Evolutionary conservation across 768 basidiomycete species (phyloP), one percentile per base, ranked within the genome.

Genomic region (Hygrophoropsis aurantiaca): DNA sequence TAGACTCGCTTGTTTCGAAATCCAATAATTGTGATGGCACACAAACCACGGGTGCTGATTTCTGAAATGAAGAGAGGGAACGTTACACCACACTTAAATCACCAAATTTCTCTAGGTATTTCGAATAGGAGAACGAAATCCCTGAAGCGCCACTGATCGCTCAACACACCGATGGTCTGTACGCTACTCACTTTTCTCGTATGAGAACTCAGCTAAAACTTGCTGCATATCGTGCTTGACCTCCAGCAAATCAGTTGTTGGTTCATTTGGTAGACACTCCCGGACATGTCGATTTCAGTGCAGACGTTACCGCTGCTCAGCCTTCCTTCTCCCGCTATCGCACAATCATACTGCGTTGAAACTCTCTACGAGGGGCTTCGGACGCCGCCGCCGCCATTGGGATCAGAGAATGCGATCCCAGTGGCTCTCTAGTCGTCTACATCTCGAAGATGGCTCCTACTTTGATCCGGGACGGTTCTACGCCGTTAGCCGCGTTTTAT

Each of bases 371-470:
- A 97, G 69, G 94, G 94, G 67, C 94, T 93, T 62, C 94, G 90
- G 93, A 97, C 74, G 94, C 95, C 66, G 94, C 95, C 75, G 92
- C 89, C 53, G 94, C 94, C 59, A 89, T 95, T 59, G 90, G 82
- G 74, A 93, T 97, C 78, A 83, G 94, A 40, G 91, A 95, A 69
- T 97, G 94, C 66, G 89, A 97, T 74, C 85, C 94, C 69, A 84
- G 83, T 41, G 93, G 85, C 47, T 93, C 93, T 52, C 84, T 97
- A 54, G 92, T 94, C 64, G 80, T 92, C 57, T 97, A 97, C 75
- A 76, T 97, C 73, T 94, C 92, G 58, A 95, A 95, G 84, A 95
- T 97, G 93, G 94, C 94, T 60, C 94, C 93, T 53, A 94, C 92
- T 36, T 93, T 62, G 94, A 97, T 74, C 94, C 94, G 76, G 94